These are phyloP conservation scores for Neodidymelliopsis sp. DNA, from an alignment of 2,329 filamentous ascomycete genomes.

Conservation along the genomic window DNA sequence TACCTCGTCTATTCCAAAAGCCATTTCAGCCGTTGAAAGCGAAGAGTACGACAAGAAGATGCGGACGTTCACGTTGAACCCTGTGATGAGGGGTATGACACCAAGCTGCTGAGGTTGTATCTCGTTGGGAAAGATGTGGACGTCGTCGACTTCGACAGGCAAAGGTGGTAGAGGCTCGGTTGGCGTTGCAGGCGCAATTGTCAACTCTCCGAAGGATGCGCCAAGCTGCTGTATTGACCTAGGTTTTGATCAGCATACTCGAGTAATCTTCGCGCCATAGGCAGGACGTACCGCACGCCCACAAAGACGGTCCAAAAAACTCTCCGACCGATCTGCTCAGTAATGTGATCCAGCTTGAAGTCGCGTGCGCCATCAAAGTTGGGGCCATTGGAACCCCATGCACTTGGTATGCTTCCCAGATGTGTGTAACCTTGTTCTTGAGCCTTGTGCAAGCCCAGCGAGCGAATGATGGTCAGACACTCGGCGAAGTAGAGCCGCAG, in stretches of 20 bases:
- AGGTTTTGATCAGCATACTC: slow-evolving; percentile 16
- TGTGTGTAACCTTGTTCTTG: slow-evolving; percentile 54
- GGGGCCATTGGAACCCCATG: slow-evolving; percentile 46
- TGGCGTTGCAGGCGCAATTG: slow-evolving; percentile 78
- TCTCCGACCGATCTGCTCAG: slow-evolving; percentile 62
- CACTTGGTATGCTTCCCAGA: slow-evolving; percentile 44
- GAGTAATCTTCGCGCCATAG: no score
- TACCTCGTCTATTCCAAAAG: slow-evolving; percentile 79
- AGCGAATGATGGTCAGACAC: slow-evolving; percentile 71
- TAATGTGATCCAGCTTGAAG: slow-evolving; percentile 53
- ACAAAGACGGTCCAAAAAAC: slow-evolving; percentile 86
- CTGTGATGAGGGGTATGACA: slow-evolving; percentile 73
- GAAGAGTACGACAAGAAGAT: slow-evolving; percentile 83
- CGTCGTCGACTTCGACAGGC: slow-evolving; percentile 83
- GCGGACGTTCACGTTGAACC: slow-evolving; percentile 80
- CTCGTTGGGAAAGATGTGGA: slow-evolving; percentile 75
- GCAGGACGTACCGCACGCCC: slow-evolving; percentile 65
- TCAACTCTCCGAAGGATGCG: slow-evolving; percentile 72
- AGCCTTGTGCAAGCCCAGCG: slow-evolving; percentile 69
- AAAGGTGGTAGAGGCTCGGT: slow-evolving; percentile 79
- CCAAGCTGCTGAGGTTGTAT: slow-evolving; percentile 74
- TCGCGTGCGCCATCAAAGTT: slow-evolving; percentile 48
- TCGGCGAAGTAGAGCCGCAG: slow-evolving; percentile 77
- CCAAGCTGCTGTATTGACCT: slow-evolving; percentile 82
- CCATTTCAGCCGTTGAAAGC: slow-evolving; percentile 79